Percentiles rank a stretch among this genome's conserved stretches.
Evolutionary conservation across 176 grass and related monocot genomes (phyloP).

Genomic region (Triticum dicoccoides): DNA sequence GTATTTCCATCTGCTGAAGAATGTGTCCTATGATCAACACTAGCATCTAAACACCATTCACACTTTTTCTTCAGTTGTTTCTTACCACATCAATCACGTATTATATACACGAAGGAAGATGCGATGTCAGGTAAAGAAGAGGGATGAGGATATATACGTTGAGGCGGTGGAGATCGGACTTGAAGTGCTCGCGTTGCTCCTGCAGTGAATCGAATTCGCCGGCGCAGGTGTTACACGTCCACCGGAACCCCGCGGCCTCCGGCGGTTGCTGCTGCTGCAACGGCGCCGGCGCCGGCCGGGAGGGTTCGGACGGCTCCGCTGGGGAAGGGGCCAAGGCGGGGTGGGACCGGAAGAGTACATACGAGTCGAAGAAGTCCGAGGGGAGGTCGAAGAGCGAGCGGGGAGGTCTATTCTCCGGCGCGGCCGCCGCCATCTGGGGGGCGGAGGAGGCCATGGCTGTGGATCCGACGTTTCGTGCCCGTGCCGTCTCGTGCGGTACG

Average conservation of each 20-base stretch:
- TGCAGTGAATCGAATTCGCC: conserved; percentile 82
- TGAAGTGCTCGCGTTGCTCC: conserved; percentile 95
- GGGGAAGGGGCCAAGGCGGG: conserved; percentile 29
- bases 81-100: too few relatives aligned
- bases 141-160: conserved; percentile 45
- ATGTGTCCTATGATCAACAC: background rate
- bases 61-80: background rate
- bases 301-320: conserved; percentile 32
- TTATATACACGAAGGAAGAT: background rate
- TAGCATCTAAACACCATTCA: background rate
- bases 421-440: conserved; percentile 53
- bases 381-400: conserved; percentile 79
- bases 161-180: conserved; percentile 90
- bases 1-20: conserved; percentile 6
- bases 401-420: conserved; percentile 53
- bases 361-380: conserved; percentile 66
- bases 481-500: background rate
- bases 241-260: conserved; percentile 42
- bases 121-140: background rate
- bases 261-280: conserved; percentile 22
- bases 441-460: background rate
- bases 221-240: conserved; percentile 88
- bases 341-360: conserved; percentile 36
- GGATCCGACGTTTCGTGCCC: conserved; percentile 38
- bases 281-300: conserved; percentile 18